Evolutionary conservation across 148 eudicot genomes (phyloP).

Genomic region (Fagopyrum esculentum): DNA sequence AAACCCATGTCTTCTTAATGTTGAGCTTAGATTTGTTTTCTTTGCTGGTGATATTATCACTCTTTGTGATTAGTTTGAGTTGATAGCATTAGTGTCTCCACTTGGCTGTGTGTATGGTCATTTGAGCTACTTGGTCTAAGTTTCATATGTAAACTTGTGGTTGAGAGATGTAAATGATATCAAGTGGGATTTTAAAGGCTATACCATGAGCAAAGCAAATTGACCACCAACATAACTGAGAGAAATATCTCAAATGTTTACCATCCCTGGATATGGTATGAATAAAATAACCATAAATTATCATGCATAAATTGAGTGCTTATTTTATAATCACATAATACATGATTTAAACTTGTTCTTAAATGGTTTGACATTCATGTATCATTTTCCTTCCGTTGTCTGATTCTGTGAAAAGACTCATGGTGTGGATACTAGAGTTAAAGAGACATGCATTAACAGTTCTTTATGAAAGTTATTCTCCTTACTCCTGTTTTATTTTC

Average conservation of each 20-base stretch:
- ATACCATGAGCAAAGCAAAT: neutral
- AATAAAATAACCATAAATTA: neutral
- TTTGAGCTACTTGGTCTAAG: neutral
- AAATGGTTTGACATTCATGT: conserved; percentile 7
- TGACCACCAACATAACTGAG: neutral
- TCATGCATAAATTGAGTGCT: neutral
- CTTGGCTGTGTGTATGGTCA: neutral
- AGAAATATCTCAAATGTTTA: neutral
- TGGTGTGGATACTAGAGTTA: neutral
- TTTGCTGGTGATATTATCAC: neutral
- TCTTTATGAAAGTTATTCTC: neutral
- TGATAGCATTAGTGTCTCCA: neutral
- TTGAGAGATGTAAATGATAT: neutral
- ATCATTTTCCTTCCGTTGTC: neutral
- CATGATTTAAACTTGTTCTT: neutral
- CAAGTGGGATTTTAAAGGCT: neutral
- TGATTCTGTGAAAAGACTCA: neutral
- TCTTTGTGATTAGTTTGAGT: neutral
- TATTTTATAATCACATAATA: neutral
- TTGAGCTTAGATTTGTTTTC: neutral
- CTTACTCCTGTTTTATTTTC: neutral
- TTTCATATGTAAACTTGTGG: neutral
- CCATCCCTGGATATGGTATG: neutral
- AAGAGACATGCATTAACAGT: neutral
- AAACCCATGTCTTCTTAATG: neutral